phyloP scores from a whole-genome alignment of 208 protist species.

The Porcisia hertigi region DNA sequence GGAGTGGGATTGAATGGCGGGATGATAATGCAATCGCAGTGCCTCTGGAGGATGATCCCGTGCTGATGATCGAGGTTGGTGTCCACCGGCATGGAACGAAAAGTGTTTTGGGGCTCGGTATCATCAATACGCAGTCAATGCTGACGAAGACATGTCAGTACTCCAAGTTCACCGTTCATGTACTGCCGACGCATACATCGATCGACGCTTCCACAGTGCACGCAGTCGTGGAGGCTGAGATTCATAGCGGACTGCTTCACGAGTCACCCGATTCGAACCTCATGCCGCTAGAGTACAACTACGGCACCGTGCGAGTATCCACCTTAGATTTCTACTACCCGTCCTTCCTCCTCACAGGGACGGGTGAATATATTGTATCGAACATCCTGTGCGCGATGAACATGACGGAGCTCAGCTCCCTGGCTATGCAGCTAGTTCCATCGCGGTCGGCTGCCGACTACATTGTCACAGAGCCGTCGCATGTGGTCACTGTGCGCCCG shows the following conservation, averaged over 20 bases:
- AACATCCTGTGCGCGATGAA: slow-evolving; percentile 90
- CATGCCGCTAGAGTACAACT: slow-evolving; percentile 84
- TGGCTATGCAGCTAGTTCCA: slow-evolving; percentile 86
- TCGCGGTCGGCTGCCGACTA: slow-evolving; percentile 54
- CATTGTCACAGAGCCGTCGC: slow-evolving; percentile 64
- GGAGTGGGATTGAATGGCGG: slow-evolving; percentile 53
- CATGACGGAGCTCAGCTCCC: slow-evolving; percentile 80
- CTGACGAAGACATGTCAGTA: slow-evolving; percentile 67
- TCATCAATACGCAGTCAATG: slow-evolving; percentile 75
- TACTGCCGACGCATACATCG: slow-evolving; percentile 65
- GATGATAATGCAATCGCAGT: slow-evolving; percentile 44
- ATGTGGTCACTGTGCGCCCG: slow-evolving; percentile 84
- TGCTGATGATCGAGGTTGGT: slow-evolving; percentile 79
- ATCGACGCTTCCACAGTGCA: slow-evolving; percentile 79
- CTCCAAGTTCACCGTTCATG: slow-evolving; percentile 75
- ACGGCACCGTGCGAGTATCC: slow-evolving; percentile 81
- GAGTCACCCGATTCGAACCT: slow-evolving; percentile 61
- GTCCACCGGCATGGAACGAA: slow-evolving; percentile 35
- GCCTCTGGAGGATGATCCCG: slow-evolving; percentile 57
- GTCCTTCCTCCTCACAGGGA: slow-evolving; percentile 68
- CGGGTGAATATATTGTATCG: slow-evolving; percentile 82
- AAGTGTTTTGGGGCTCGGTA: slow-evolving; percentile 58
- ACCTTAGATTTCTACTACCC: slow-evolving; percentile 87
- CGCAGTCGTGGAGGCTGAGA: slow-evolving; percentile 70
- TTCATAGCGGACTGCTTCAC: slow-evolving; percentile 67